Evolutionary conservation across 306 rosid species (phyloP), one percentile per base, ranked within the genome.

Genomic region (Cicer cuneatum): DNA sequence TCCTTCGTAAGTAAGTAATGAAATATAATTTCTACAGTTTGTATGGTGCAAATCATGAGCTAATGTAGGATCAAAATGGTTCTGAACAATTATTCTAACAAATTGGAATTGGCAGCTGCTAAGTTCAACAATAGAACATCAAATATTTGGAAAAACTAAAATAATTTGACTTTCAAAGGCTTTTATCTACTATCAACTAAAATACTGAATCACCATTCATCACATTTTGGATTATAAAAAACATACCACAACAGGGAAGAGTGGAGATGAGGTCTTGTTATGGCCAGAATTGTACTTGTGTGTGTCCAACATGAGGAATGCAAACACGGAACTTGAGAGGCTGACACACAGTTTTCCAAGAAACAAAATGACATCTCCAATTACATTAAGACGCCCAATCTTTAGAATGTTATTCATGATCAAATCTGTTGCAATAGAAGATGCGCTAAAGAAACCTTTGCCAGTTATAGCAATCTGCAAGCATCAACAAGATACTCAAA

Each of bases 231-330:
- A 75, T 47, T 10, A 59, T 52, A 47, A 64, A 58, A 49, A 87
- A 42, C 97, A 45, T 91, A 91, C 97, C 96, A 90, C 19, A 14
- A 90, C 97, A n/a, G 98, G 98, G 56, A 91, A 92, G 69, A 92
- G 88, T 1, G 99, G 99, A 83, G 99, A 94, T 54, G 97, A 81
- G 82, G 93, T 92, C 93, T 87, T 93, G 94, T 89, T 83, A 84
- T 90, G 99, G 8, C 81, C 75, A 80, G 92, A 82, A 48, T 71
- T 87, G 87, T 85, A 94, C 83, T 76, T 88, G 87, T 87, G 95
- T 42, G 87, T 78, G 81, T 93, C 98, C 89, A 92, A 75, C 99
- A 94, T 94, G 72, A 92, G 95, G 86, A 94, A 94, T 14, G 97
- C 95, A 80, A 86, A 94, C 61, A 94, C 76, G 16, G 93, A 97